A percentile compares a stretch with the other conserved stretches of the same genome.
Evolutionary conservation across 768 basidiomycete genomes (phyloP).

Genomic region (Mrakia frigida): DNA sequence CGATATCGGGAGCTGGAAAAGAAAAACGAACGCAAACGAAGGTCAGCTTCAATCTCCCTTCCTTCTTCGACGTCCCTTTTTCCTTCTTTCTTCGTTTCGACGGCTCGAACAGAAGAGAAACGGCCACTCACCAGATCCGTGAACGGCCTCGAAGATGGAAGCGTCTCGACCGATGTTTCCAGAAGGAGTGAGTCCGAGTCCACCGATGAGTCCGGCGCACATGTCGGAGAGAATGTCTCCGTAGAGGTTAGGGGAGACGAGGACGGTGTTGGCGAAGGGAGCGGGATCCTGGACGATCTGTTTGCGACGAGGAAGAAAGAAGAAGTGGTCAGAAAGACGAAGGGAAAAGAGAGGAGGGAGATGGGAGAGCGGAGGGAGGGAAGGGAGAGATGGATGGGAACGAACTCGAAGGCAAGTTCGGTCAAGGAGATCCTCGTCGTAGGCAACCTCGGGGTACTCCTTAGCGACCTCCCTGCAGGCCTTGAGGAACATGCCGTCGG

Average conservation of each 20-base stretch:
- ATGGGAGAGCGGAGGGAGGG: background rate
- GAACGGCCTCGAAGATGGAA: constrained; percentile 98
- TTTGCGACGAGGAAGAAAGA: background rate
- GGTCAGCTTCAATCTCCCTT: background rate
- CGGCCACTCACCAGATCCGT: constrained; percentile 69
- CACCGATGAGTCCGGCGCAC: constrained; percentile 97
- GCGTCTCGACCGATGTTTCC: constrained; percentile 98
- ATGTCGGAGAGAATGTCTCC: constrained; percentile 91
- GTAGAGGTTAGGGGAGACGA: constrained; percentile 99
- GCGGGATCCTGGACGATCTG: constrained; percentile 87
- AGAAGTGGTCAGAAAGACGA: background rate
- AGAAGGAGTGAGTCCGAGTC: constrained; percentile 92
- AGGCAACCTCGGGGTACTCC: constrained; percentile 85
- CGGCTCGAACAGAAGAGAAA: too few species aligned
- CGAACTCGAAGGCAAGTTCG: constrained; percentile 85
- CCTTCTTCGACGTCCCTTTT: too few species aligned
- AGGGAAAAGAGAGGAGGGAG: background rate
- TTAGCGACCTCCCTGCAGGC: constrained; percentile 95
- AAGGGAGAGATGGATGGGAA: background rate
- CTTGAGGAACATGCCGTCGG: constrained; percentile 98
- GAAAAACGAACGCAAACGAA: background rate
- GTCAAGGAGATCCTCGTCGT: constrained; percentile 96
- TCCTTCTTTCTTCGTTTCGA: background rate
- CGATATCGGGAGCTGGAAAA: constrained; percentile 78
- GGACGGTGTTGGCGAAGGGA: constrained; percentile 92